Conservation (phyloP, 768 basidiomycete genomes). For the Auricularia sp. region DNA sequence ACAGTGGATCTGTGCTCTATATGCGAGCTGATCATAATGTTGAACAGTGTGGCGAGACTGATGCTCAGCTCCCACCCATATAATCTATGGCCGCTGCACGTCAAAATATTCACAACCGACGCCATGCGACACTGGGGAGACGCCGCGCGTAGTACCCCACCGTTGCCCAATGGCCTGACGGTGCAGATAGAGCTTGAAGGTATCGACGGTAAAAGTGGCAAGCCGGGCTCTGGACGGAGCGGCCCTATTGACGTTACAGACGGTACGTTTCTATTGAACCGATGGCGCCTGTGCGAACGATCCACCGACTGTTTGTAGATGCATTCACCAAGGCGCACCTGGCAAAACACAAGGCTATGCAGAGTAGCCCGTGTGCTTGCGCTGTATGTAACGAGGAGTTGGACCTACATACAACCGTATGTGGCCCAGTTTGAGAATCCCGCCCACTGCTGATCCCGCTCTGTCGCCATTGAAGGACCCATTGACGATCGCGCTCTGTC, state of each 20-base stretch:
- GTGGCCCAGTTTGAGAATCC: too few species aligned
- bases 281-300: slow-evolving; percentile 8
- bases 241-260: slow-evolving; percentile 52
- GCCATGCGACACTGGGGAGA: slow-evolving; percentile 46
- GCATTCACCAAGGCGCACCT: slow-evolving; percentile 39
- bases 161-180: slow-evolving; percentile 45
- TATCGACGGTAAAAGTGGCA: slow-evolving; percentile 55
- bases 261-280: slow-evolving; percentile 25
- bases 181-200: slow-evolving; percentile 51
- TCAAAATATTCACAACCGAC: slow-evolving; percentile 63
- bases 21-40: background rate
- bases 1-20: background rate
- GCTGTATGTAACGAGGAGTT: slow-evolving; percentile 34
- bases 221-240: slow-evolving; percentile 40
- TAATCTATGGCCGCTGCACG: slow-evolving; percentile 60
- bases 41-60: slow-evolving; percentile 42
- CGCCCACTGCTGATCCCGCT: background rate
- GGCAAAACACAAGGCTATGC: slow-evolving; percentile 36
- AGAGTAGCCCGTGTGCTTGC: slow-evolving; percentile 32
- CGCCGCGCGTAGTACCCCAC: slow-evolving; percentile 16
- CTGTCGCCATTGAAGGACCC: slow-evolving; percentile 31
- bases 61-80: slow-evolving; percentile 64
- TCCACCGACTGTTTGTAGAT: background rate
- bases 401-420: slow-evolving; percentile 31
- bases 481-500: slow-evolving; percentile 44